phyloP scores from a whole-genome alignment of 805 yeast genomes.

The Blastobotrys americana region DNA sequence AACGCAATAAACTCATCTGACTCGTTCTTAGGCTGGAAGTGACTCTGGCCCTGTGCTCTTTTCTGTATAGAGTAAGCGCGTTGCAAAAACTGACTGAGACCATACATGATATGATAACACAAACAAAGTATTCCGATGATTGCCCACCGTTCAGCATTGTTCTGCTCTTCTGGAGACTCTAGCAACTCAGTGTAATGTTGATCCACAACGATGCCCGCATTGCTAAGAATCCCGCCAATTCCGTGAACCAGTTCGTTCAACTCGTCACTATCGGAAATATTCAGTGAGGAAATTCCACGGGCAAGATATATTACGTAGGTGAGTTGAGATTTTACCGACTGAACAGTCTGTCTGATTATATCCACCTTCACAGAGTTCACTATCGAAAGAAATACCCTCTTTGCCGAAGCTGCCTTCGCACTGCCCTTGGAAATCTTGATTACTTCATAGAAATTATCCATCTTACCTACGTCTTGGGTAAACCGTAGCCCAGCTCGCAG shows the following conservation, averaged over 20 bases:
- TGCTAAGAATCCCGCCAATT: constrained; percentile 1
- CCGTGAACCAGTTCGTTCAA: constrained; percentile 1
- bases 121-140: background rate
- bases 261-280: constrained; percentile 1
- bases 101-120: background rate
- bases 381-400: background rate
- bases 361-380: background rate
- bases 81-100: background rate
- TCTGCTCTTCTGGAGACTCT: background rate
- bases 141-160: background rate
- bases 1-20: background rate
- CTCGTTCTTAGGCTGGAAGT: background rate
- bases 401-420: background rate
- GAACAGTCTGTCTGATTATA: background rate
- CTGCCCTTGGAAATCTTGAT: background rate
- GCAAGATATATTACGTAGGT: background rate
- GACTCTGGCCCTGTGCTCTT: background rate
- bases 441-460: background rate
- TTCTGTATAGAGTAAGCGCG: background rate
- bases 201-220: background rate
- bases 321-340: background rate
- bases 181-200: background rate
- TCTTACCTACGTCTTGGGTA: background rate
- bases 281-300: background rate
- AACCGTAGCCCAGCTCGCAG: constrained; percentile 16